Conservation (phyloP, 1,139 yeast genomes). For the Scheffersomyces cryptocercus region DNA sequence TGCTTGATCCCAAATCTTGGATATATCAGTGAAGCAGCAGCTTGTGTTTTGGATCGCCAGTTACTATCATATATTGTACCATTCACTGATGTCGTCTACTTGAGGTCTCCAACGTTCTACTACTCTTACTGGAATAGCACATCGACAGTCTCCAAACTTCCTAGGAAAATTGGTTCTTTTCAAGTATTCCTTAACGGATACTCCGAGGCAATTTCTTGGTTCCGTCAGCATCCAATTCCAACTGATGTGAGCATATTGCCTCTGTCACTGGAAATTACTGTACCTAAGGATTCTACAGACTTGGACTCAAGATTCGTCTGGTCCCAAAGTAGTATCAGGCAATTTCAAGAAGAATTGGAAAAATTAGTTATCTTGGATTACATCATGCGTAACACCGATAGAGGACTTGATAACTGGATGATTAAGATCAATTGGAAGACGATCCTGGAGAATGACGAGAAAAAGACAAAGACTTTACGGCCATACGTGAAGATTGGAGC, state of each 20-base stretch:
- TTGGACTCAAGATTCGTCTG: slow-evolving; percentile 42
- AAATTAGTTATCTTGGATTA: slow-evolving; percentile 72
- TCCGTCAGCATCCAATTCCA: slow-evolving; percentile 61
- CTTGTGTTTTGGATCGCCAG: slow-evolving; percentile 62
- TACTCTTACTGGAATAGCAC: slow-evolving; percentile 52
- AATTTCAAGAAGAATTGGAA: slow-evolving; percentile 64
- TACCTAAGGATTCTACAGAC: slow-evolving; percentile 10
- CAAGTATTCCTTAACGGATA: slow-evolving; percentile 65
- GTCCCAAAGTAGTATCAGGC: slow-evolving; percentile 51
- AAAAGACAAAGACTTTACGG: slow-evolving; percentile 11
- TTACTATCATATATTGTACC: slow-evolving; percentile 65
- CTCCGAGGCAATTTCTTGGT: slow-evolving; percentile 62
- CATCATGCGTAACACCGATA: slow-evolving; percentile 72
- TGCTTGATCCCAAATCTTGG: slow-evolving; percentile 75
- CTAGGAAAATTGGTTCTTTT: slow-evolving; percentile 64
- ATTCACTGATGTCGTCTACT: slow-evolving; percentile 57
- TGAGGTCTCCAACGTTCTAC: slow-evolving; percentile 58
- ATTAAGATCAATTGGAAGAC: slow-evolving; percentile 53
- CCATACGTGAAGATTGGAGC: slow-evolving; percentile 66
- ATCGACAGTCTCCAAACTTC: slow-evolving; percentile 26
- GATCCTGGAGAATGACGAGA: slow-evolving; percentile 7
- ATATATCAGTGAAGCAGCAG: slow-evolving; percentile 72
- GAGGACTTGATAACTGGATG: slow-evolving; percentile 84
- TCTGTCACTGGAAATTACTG: slow-evolving; percentile 17
- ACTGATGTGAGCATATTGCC: slow-evolving; percentile 20